Conservation (phyloP, 306 rosid species). For the Lathyrus aphaca region DNA sequence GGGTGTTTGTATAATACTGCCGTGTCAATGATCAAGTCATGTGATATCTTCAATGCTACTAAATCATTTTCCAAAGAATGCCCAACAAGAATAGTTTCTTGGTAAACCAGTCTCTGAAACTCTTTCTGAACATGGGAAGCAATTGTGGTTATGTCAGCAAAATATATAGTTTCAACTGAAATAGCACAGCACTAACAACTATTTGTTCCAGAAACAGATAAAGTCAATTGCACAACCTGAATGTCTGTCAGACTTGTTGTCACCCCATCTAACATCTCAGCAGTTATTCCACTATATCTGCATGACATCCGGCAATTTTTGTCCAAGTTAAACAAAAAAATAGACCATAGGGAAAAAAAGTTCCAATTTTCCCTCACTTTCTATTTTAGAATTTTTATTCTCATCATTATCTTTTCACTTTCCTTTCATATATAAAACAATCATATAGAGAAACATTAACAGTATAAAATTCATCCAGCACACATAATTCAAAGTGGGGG, state of each 20-base stretch:
- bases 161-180: conserved; percentile 37
- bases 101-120: conserved; percentile 75
- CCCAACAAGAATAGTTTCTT: conserved; percentile 85
- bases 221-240: conserved; percentile 67
- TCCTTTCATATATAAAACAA: neutral
- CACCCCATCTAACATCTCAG: conserved; percentile 86
- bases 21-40: conserved; percentile 78
- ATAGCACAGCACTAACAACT: conserved; percentile 29
- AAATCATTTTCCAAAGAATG: conserved; percentile 96
- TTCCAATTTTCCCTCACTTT: neutral
- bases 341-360: neutral
- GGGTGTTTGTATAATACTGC: conserved; percentile 79
- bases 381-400: neutral
- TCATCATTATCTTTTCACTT: neutral
- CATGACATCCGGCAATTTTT: conserved; percentile 23
- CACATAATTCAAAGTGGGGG: neutral
- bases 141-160: conserved; percentile 47
- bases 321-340: conserved; percentile 10
- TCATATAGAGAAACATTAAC: conserved; percentile 4
- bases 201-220: conserved; percentile 26
- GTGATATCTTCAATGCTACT: conserved; percentile 79
- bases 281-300: conserved; percentile 96
- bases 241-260: conserved; percentile 78
- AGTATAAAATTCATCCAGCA: conserved; percentile 18
- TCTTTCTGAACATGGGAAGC: conserved; percentile 64